phyloP scores from a whole-genome alignment of 768 basidiomycete species.

The Leccinum arenicola region DNA sequence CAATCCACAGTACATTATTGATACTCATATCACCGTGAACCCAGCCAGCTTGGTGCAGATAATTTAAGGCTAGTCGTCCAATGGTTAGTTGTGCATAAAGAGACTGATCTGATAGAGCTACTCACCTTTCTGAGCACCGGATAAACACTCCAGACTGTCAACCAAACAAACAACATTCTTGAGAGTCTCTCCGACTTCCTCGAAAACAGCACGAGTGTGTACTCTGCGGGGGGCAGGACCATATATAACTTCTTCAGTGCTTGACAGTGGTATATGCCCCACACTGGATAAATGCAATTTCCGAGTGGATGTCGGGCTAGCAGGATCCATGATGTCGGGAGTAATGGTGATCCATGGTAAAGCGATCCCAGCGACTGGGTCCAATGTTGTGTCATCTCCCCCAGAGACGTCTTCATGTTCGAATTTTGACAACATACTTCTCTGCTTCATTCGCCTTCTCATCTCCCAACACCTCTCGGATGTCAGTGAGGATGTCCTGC shows the following conservation, averaged over 20 bases:
- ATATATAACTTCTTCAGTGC: too few species aligned
- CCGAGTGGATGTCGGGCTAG: too few species aligned
- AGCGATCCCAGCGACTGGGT: too few species aligned
- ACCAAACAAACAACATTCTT: neutral
- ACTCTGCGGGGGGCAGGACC: neutral
- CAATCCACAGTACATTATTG: neutral
- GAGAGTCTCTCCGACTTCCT: neutral
- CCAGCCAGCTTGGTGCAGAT: conserved; percentile 3
- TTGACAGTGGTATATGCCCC: too few species aligned
- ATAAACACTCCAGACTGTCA: neutral
- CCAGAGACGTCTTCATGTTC: neutral
- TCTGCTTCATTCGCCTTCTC: neutral
- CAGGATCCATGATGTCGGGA: too few species aligned
- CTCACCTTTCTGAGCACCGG: neutral
- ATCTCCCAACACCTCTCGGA: neutral
- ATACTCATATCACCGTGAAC: conserved; percentile 6
- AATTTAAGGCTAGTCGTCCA: neutral
- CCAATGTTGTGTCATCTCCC: too few species aligned
- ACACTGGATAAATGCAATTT: too few species aligned
- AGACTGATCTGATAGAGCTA: neutral
- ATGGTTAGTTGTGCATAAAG: neutral
- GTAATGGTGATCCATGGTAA: too few species aligned
- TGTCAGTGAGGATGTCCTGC: neutral
- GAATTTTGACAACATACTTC: neutral
- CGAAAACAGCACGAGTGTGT: neutral